Evolutionary conservation across 75 land plant species (phyloP), one percentile per base, ranked within the genome.

Genomic region (Picea glauca): DNA sequence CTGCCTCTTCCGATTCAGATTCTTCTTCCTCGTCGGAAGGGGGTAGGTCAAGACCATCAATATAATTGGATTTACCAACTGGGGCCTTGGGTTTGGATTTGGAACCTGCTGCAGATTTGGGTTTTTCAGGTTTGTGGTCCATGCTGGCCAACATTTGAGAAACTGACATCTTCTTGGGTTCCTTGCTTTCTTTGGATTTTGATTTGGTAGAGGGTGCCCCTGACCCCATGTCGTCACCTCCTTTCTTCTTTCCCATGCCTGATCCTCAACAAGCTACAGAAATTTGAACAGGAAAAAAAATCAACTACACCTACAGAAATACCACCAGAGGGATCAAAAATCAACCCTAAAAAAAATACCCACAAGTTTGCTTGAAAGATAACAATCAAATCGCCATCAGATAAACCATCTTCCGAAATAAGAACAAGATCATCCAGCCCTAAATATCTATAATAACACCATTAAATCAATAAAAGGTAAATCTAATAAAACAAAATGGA

Each of bases 11-110:
- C 1, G 62, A 80, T 3, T 66, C 86, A 8, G 76, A 80, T 21
- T 86, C 90, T 3, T 93, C 97, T 58, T 94, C 97, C 3, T 92
- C 97, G 76, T 93, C 96, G 17, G 94, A 92, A 21, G 99, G 94
- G 12, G 99, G 99, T 56, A 96, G 88, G 82, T 96, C 98, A 72
- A 94, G 82, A 17, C 86, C 99, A 60, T 88, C 90, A 5, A 81
- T 88, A 67, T 94, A 94, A 50, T 88, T 82, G 46, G 83, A 23
- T 79, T 83, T 58, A 56, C 58, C 81, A 32, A 75, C 72, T 54
- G 79, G 80, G 38, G 83, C 18, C 83, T 91, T 91, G 72, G 89
- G 72, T 77, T 86, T 88, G 75, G 78, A 8, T 76, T 84, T 81
- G 30, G 82, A 35, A 58, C 58, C 57, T 17, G 86, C 31, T 13